phyloP scores from a whole-genome alignment of 768 basidiomycete species.

The Russula olivacea region DNA sequence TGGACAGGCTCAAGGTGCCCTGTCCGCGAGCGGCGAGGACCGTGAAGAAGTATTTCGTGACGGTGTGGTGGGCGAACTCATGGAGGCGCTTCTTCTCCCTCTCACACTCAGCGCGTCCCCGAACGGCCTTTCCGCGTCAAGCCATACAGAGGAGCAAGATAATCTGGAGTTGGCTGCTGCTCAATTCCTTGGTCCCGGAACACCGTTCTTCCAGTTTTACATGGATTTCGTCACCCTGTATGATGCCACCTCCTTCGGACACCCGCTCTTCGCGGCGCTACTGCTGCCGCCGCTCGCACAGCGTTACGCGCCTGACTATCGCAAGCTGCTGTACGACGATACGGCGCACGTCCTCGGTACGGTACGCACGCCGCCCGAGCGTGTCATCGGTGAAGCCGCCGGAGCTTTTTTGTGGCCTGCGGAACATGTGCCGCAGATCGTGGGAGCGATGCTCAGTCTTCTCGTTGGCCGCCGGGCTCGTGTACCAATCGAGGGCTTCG shows the following conservation, averaged over 20 bases:
- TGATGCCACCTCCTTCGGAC: slow-evolving; percentile 82
- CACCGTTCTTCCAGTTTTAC: slow-evolving; percentile 92
- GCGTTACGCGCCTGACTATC: slow-evolving; percentile 75
- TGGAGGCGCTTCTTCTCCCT: slow-evolving; percentile 54
- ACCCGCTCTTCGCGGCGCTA: slow-evolving; percentile 66
- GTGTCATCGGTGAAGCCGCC: slow-evolving; percentile 49
- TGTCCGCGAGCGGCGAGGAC: slow-evolving; percentile 28
- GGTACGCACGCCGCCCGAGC: slow-evolving; percentile 45
- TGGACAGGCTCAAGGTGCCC: slow-evolving; percentile 43
- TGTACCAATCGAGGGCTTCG: slow-evolving; percentile 46
- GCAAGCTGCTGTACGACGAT: slow-evolving; percentile 79
- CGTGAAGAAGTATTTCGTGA: slow-evolving; percentile 75
- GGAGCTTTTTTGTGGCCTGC: slow-evolving; percentile 66
- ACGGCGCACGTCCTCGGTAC: slow-evolving; percentile 60
- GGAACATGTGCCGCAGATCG: slow-evolving; percentile 54
- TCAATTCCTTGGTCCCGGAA: slow-evolving; percentile 54
- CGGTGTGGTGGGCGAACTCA: slow-evolving; percentile 47
- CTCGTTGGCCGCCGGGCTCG: slow-evolving; percentile 35
- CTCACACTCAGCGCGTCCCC: slow-evolving; percentile 39
- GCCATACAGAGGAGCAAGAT: slow-evolving; percentile 19
- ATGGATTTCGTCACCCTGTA: slow-evolving; percentile 89
- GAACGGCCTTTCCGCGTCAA: slow-evolving; percentile 24
- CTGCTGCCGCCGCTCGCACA: slow-evolving; percentile 73
- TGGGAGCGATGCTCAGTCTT: slow-evolving; percentile 58
- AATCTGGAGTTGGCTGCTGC: slow-evolving; percentile 49